These are phyloP conservation scores for Ustulina deusta DNA, from an alignment of 2,329 filamentous ascomycete genomes.

Conservation along the genomic window DNA sequence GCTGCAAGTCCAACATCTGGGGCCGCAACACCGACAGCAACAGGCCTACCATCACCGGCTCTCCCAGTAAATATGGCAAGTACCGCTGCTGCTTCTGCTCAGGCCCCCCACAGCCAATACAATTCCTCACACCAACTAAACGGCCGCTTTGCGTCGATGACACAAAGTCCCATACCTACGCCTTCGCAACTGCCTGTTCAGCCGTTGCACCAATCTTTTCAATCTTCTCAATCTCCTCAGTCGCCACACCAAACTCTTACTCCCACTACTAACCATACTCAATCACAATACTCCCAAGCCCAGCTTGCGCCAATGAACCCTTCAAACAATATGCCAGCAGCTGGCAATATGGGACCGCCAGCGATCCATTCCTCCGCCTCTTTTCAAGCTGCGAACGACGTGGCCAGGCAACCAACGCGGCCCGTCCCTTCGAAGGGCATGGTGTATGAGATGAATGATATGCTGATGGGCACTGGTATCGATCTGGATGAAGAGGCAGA, in stretches of 20 bases:
- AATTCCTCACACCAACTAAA: slow-evolving; percentile 47
- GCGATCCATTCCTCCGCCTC: slow-evolving; percentile 44
- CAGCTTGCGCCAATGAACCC: slow-evolving; percentile 46
- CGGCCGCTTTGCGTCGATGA: slow-evolving; percentile 41
- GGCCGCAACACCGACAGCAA: slow-evolving; percentile 56
- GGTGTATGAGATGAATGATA: slow-evolving; percentile 83
- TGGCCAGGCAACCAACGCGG: slow-evolving; percentile 67
- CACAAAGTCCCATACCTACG: slow-evolving; percentile 30
- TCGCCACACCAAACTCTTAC: slow-evolving; percentile 38
- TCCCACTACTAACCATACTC: slow-evolving; percentile 40
- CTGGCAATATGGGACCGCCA: slow-evolving; percentile 52
- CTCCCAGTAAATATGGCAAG: slow-evolving; percentile 44
- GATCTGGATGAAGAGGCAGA: slow-evolving; percentile 90
- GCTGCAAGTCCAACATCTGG: slow-evolving; percentile 56
- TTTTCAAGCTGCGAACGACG: slow-evolving; percentile 44
- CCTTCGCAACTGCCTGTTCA: slow-evolving; percentile 35
- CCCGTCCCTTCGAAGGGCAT: slow-evolving; percentile 71
- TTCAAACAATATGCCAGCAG: slow-evolving; percentile 36
- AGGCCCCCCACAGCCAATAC: slow-evolving; percentile 51
- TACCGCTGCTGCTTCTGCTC: slow-evolving; percentile 32
- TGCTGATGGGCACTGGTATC: slow-evolving; percentile 85
- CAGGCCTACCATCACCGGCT: slow-evolving; percentile 48
- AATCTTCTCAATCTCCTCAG: slow-evolving; percentile 13
- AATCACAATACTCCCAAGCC: slow-evolving; percentile 46
- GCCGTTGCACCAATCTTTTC: slow-evolving; percentile 28